Evolutionary conservation across 768 basidiomycete genomes (phyloP), one percentile per base, ranked within the genome.

Genomic region (Thelephora aurantiotincta): DNA sequence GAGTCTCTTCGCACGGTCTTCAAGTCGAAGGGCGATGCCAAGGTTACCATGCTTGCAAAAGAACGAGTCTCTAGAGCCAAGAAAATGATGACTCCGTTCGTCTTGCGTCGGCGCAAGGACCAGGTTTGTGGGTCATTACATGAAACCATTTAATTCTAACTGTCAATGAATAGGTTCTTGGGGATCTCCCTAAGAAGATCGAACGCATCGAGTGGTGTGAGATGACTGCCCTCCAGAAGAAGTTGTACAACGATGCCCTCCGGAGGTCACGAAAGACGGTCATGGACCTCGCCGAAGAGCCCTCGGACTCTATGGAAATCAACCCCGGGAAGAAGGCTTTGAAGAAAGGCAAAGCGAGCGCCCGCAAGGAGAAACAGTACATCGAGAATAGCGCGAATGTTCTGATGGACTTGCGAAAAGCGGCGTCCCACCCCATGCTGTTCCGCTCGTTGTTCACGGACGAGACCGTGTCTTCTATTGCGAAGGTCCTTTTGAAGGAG

Each of bases 61-160:
- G 85, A 93, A 60, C 85, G 96, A 44, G 87, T 97, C 19, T 90
- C 88, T 16, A 70, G 93, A 52, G 96, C 96, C 5, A 94, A 97
- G 67, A 91, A 90, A 62, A 97, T 99, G 92, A 91, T 99, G 86
- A 96, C 91, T 6, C 96, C 96, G 0, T 99, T 99, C 61, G 93
- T 98, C 19, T 71, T 99, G 16, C 83, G 96, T n/a, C 77, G 96
- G 50, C 77, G 93, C 56, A 99, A 99, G 65, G 91, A 93, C 57
- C 92, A 96, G 68, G 87, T 78, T 56, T 44, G 68, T 37, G 0
- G 45, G 22, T 20, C n/a, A 36, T 16, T 13, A 22, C 16, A 26
- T 11, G 14, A 7, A 4, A 12, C 42, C 35, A 20, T 30, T 14
- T 5, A 35, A 45, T 41, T 22, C 16, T n/a, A 43, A 18, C 13